These are phyloP conservation scores for Scheffersomyces titani DNA, from an alignment of 1,139 yeast genomes.

Conservation along the genomic window DNA sequence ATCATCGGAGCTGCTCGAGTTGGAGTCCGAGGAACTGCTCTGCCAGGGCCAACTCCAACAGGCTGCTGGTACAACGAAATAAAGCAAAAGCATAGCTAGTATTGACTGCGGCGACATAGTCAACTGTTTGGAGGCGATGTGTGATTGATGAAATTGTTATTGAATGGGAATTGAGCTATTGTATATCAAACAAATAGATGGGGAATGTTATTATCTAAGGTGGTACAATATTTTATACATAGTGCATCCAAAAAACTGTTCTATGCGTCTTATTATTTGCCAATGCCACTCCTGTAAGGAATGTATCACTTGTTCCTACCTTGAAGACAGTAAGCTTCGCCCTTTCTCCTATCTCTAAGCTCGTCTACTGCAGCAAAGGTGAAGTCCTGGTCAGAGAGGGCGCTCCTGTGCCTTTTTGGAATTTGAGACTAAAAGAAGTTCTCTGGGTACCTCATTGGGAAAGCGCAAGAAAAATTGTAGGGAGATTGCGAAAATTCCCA, in stretches of 20 bases:
- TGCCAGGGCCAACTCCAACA: neutral
- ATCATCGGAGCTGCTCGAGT: slow-evolving; percentile 4
- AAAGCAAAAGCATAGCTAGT: neutral
- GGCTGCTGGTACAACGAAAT: neutral
- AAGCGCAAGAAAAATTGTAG: neutral
- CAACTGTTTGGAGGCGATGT: neutral
- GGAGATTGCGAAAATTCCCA: neutral
- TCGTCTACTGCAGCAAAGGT: neutral
- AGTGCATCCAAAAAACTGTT: neutral
- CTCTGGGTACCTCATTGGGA: neutral
- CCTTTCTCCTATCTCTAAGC: neutral
- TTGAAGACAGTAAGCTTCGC: neutral
- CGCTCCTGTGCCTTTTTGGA: neutral
- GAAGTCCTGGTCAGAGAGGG: too few species aligned
- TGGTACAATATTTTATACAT: neutral
- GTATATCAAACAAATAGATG: neutral
- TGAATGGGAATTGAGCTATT: neutral
- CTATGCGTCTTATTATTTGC: neutral
- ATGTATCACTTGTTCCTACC: neutral
- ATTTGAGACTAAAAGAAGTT: neutral
- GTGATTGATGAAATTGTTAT: neutral
- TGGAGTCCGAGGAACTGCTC: slow-evolving; percentile 1
- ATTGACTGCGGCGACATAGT: neutral
- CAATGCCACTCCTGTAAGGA: neutral
- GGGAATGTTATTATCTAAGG: neutral